These are phyloP conservation scores for Poronia punctata DNA, from an alignment of 495 filamentous ascomycete genomes.

Conservation along the genomic window DNA sequence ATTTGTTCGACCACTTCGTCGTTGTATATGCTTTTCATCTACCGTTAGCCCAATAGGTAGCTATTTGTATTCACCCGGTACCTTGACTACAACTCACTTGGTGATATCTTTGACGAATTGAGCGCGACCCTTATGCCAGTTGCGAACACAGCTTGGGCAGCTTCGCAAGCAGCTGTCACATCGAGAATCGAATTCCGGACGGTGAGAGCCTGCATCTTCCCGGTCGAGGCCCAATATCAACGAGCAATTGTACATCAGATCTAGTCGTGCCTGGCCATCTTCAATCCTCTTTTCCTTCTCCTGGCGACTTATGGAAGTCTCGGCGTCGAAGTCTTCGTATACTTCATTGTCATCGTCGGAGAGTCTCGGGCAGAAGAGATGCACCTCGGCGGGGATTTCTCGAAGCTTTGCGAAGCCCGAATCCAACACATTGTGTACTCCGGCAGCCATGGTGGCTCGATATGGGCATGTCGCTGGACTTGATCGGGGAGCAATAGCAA, in stretches of 20 bases:
- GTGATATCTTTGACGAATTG: constrained; percentile 55
- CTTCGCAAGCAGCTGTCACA: constrained; percentile 45
- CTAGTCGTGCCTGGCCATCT: constrained; percentile 44
- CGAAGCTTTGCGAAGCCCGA: constrained; percentile 18
- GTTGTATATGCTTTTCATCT: constrained; percentile 21
- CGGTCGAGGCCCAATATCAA: constrained; percentile 60
- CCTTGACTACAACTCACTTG: constrained; percentile 32
- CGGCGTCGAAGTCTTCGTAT: constrained; percentile 46
- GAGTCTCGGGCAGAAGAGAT: constrained; percentile 39
- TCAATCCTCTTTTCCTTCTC: constrained; percentile 38
- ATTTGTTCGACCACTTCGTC: constrained; percentile 26
- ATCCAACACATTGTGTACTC: constrained; percentile 13
- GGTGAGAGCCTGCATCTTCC: constrained; percentile 52
- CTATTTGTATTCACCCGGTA: background rate
- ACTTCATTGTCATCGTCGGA: constrained; percentile 38
- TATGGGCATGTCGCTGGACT: constrained; percentile 16
- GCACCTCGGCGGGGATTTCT: constrained; percentile 34
- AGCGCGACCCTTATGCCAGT: constrained; percentile 69
- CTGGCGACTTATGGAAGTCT: constrained; percentile 23
- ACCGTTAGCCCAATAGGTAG: constrained; percentile 21
- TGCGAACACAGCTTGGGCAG: constrained; percentile 74
- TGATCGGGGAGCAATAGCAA: background rate
- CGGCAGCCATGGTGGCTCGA: constrained; percentile 16
- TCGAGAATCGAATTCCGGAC: constrained; percentile 49
- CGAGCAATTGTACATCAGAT: constrained; percentile 55